Evolutionary conservation across 768 basidiomycete genomes (phyloP).

Genomic region (Russula griseocarnosa): DNA sequence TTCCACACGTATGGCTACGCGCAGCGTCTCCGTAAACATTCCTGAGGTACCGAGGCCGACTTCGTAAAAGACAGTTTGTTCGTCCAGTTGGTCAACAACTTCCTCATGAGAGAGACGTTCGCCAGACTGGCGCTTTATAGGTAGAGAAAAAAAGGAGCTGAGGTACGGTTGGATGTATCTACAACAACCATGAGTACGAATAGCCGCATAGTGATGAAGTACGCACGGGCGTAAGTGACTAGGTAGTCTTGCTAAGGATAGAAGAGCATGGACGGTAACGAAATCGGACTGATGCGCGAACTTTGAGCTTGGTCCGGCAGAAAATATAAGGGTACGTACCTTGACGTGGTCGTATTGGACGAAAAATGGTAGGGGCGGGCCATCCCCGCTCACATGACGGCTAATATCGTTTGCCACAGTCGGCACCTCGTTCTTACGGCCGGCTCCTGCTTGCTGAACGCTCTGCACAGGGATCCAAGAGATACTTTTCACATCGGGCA

Average conservation of each 20-base stretch:
- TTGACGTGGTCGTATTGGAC: conserved; percentile 92
- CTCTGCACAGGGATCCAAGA: conserved; percentile 83
- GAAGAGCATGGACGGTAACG: conserved; percentile 71
- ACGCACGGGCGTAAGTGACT: conserved; percentile 71
- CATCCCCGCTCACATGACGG: conserved; percentile 64
- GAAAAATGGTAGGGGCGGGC: conserved; percentile 72
- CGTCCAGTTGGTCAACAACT: conserved; percentile 84
- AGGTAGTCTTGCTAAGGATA: conserved; percentile 73
- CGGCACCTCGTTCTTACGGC: conserved; percentile 37
- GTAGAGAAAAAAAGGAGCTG: conserved; percentile 83
- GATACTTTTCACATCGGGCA: conserved; percentile 86
- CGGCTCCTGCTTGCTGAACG: conserved; percentile 56
- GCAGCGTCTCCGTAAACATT: conserved; percentile 70
- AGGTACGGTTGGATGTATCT: conserved; percentile 79
- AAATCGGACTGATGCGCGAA: conserved; percentile 73
- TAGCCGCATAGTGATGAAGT: not conserved
- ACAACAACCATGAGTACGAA: conserved; percentile 13
- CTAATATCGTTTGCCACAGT: conserved; percentile 46
- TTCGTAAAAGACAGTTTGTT: conserved; percentile 87
- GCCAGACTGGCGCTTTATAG: conserved; percentile 67
- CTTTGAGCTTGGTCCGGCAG: not conserved
- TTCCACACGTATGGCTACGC: conserved; percentile 83
- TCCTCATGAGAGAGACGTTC: conserved; percentile 76
- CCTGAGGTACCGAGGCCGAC: conserved; percentile 55
- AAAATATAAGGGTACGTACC: conserved; percentile 40